These are phyloP conservation scores for Magnolia changhungtana DNA, from an alignment of 164 flowering plant genomes.

Conservation along the genomic window DNA sequence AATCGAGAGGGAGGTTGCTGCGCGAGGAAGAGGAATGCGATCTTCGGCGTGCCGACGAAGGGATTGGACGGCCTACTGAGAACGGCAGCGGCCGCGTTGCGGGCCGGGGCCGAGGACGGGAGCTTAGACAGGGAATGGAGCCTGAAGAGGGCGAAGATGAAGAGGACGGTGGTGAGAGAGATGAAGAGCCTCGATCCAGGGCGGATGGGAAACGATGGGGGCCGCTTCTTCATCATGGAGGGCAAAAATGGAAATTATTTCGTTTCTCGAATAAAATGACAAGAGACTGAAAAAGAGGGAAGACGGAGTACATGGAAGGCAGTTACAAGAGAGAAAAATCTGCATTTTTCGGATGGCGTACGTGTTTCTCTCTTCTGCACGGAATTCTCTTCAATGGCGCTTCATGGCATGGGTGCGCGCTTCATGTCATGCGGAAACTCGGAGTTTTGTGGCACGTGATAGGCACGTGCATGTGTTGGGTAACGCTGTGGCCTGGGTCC, in stretches of 20 bases:
- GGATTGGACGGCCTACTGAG: slow-evolving; percentile 1
- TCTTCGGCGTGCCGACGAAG: slow-evolving; percentile 51
- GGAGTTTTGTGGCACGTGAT: too few relatives aligned
- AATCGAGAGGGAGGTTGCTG: slow-evolving; percentile 75
- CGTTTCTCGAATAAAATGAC: neutral
- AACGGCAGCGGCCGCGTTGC: slow-evolving; percentile 1
- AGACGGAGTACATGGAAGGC: neutral
- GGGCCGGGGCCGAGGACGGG: neutral
- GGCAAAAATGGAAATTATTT: neutral
- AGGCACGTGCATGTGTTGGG: too few relatives aligned
- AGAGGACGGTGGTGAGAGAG: slow-evolving; percentile 33
- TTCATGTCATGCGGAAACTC: too few relatives aligned
- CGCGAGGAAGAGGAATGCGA: slow-evolving; percentile 84
- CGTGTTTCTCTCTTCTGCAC: too few relatives aligned
- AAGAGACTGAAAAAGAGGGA: neutral
- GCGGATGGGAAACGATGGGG: neutral
- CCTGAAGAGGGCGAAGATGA: slow-evolving; percentile 36
- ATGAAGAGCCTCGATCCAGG: slow-evolving; percentile 46
- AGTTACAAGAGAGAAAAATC: neutral
- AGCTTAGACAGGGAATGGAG: slow-evolving; percentile 28
- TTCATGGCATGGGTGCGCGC: too few relatives aligned
- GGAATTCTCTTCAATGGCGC: too few relatives aligned
- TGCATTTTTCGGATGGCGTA: neutral
- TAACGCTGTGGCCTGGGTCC: too few relatives aligned
- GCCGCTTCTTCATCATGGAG: neutral